Evolutionary conservation across 192 early-diverging fungal genomes (phyloP), one percentile per base, ranked within the genome.

Genomic region (Dimargaris xerosporica): DNA sequence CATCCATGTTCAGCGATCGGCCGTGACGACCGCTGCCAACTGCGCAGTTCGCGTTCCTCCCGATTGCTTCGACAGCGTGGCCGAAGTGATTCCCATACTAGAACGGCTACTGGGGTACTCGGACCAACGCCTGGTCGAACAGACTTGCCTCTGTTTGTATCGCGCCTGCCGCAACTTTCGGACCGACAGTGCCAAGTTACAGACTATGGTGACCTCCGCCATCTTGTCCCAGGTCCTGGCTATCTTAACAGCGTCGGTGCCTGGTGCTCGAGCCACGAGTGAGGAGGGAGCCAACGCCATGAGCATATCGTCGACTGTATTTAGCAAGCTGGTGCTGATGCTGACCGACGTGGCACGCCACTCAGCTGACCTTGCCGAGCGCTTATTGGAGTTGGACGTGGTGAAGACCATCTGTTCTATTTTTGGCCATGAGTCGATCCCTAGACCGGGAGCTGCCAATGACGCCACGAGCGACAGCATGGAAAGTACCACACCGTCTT

Each of bases 1-100:
- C 26, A 77, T 90, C 3, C 84, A 85, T 51, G 85, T 89, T 0
- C 93, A 96, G 69, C 76, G 89, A 19, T 85, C 80, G 1, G 87
- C 88, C 0, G 73, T 94, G 39, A 82, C 78, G 7, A 90, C 86
- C 2, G 86, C 86, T 3, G 78, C 79, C 26, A 86, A 86, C 67
- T 85, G 85, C 54, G 78, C 80, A 42, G 67, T 72, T 42, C 65
- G 72, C 44, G 71, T 86, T 43, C 69, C 80, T 7, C 31, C 54
- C 9, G 83, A 79, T 21, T 71, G 71, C 41, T 79, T 89, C 47
- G 19, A 69, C 1, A 82, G 80, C 69, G 80, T 84, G 0, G 63
- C 74, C 60, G 86, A 86, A 28, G 78, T 86, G 17, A 64, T 91
- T 7, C 86, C 85, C 13, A 86, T 77, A 15, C 64, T 96, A 1